Conservation (phyloP, 257 asterid genomes). For the Echites panduratus region DNA sequence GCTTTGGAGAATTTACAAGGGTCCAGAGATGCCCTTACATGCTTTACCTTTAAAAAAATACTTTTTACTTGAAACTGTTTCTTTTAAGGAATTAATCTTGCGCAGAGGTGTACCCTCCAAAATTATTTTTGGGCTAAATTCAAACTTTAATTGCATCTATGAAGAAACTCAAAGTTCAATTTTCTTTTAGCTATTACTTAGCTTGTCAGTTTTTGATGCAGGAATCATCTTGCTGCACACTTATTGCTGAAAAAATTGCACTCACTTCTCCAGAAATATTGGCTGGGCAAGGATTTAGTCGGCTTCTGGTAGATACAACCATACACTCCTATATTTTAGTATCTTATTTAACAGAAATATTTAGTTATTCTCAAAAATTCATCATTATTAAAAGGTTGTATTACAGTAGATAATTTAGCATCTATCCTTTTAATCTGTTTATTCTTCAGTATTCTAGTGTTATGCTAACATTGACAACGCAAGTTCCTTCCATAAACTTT, state of each 20-base stretch:
- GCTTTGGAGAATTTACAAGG: neutral
- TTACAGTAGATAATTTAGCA: too few relatives aligned
- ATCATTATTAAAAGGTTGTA: neutral
- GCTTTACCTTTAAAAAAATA: too few relatives aligned
- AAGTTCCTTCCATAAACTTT: neutral
- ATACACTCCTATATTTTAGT: neutral
- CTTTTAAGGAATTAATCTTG: neutral
- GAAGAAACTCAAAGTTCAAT: neutral
- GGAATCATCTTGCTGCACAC: conserved; percentile 73
- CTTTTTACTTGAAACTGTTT: neutral
- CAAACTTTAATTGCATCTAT: neutral
- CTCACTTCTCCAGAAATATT: conserved; percentile 57
- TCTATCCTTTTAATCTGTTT: neutral
- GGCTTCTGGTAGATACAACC: conserved; percentile 55
- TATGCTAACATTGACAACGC: neutral
- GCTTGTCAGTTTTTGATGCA: conserved; percentile 22
- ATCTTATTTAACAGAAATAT: neutral
- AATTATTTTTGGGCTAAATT: too few relatives aligned
- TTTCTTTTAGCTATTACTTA: neutral
- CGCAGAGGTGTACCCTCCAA: neutral
- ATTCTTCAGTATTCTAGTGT: neutral
- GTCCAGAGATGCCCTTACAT: neutral
- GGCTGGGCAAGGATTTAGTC: conserved; percentile 69
- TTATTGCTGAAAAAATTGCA: conserved; percentile 59
- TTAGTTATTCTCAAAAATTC: neutral